phyloP scores from a whole-genome alignment of 129 eudicot species.

The Glebionis coronaria region DNA sequence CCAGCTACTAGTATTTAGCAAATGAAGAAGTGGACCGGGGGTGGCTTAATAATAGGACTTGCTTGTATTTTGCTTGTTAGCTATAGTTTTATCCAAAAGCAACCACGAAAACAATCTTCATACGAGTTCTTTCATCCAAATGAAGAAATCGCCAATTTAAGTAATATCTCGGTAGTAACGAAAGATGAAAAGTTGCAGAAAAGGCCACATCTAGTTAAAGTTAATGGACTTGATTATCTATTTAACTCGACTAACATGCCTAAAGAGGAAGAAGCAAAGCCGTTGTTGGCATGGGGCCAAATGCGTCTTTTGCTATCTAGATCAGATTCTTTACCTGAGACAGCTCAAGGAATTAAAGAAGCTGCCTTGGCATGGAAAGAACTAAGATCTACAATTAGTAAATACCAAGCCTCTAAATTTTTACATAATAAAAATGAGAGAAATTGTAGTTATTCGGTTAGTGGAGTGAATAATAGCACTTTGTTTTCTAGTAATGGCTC shows the following conservation, averaged over 20 bases:
- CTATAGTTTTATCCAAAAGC: constrained; percentile 51
- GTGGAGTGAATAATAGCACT: constrained; percentile 31
- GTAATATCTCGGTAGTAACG: constrained; percentile 12
- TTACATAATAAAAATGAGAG: constrained; percentile 18
- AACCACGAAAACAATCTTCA: constrained; percentile 66
- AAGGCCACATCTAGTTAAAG: constrained; percentile 43
- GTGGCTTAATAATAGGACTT: constrained; percentile 62
- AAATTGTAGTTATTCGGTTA: constrained; percentile 61
- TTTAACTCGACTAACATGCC: constrained; percentile 53
- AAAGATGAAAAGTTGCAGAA: constrained; percentile 21
- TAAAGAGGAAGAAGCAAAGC: constrained; percentile 44
- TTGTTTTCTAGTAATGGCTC: constrained; percentile 27
- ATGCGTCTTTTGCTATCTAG: constrained; percentile 68
- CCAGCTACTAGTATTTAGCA: constrained; percentile 23
- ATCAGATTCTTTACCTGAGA: constrained; percentile 85
- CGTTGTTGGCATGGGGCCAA: constrained; percentile 60
- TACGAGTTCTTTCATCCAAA: constrained; percentile 64
- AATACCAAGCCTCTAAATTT: constrained; percentile 31
- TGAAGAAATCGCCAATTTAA: background rate
- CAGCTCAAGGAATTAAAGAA: constrained; percentile 76
- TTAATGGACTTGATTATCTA: constrained; percentile 58
- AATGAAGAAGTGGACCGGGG: constrained; percentile 94
- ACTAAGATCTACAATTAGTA: constrained; percentile 35
- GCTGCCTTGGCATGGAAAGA: constrained; percentile 73
- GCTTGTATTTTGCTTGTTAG: constrained; percentile 59